Evolutionary conservation across 176 grass and related monocot genomes (phyloP).

Genomic region (Phoenix dactylifera): DNA sequence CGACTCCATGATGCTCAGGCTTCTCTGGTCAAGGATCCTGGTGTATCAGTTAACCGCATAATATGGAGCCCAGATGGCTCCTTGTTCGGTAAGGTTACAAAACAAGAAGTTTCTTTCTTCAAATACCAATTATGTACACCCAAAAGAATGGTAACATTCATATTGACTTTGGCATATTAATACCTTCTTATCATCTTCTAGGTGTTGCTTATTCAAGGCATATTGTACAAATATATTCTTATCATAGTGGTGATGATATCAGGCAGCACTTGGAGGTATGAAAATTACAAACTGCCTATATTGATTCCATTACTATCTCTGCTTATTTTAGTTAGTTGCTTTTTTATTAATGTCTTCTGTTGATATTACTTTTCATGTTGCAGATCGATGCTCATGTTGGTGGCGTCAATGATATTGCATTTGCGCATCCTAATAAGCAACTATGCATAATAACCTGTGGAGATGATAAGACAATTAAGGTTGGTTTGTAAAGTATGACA

Average conservation of each 20-base stretch:
- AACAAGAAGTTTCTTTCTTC: not conserved
- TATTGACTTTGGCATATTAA: conserved; percentile 7
- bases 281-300: not conserved
- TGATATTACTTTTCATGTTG: conserved; percentile 17
- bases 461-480: conserved; percentile 99
- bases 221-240: conserved; percentile 96
- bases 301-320: conserved; percentile 9
- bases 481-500: conserved; percentile 19
- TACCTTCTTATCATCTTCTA: conserved; percentile 17
- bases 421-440: conserved; percentile 96
- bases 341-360: conserved; percentile 20
- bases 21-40: conserved; percentile 79
- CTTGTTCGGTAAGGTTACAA: conserved; percentile 68
- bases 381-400: conserved; percentile 98
- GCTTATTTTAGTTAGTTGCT: conserved; percentile 11
- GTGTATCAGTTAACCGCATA: conserved; percentile 85
- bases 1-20: conserved; percentile 38
- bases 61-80: conserved; percentile 94
- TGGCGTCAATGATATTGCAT: conserved; percentile 97
- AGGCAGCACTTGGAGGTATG: conserved; percentile 93
- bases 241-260: conserved; percentile 72
- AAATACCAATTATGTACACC: conserved; percentile 6
- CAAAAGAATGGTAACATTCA: too few species aligned
- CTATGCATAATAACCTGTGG: conserved; percentile 94
- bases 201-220: conserved; percentile 99